phyloP scores from a whole-genome alignment of 2,329 filamentous ascomycete genomes.

The Clonostachys chloroleuca region DNA sequence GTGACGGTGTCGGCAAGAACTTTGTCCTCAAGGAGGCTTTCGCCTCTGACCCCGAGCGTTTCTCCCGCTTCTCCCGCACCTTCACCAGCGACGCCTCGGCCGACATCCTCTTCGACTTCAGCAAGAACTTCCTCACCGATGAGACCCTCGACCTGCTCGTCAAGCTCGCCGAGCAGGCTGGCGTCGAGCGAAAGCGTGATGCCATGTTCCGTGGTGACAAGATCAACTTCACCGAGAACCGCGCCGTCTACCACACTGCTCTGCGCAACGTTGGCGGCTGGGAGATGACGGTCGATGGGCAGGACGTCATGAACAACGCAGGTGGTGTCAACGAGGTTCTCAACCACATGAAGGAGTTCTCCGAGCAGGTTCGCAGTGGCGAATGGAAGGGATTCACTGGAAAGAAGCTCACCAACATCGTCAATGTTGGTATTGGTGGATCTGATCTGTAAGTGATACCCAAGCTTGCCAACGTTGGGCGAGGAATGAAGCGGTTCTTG shows the following conservation, averaged over 20 bases:
- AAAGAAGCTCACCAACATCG: conserved; percentile 92
- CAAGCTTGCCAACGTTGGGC: too few relatives aligned
- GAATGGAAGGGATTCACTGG: conserved; percentile 97
- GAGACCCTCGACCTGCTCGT: conserved; percentile 85
- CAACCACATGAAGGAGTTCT: conserved; percentile 98
- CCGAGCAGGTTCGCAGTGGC: conserved; percentile 87
- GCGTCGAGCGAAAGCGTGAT: conserved; percentile 89
- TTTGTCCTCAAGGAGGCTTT: conserved; percentile 95
- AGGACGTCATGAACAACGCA: conserved; percentile 86
- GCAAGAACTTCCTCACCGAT: conserved; percentile 96
- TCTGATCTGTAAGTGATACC: conserved; percentile 79
- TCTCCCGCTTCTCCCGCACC: conserved; percentile 82
- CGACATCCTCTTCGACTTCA: conserved; percentile 96
- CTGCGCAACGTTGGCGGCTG: conserved; percentile 85
- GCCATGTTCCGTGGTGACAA: conserved; percentile 96
- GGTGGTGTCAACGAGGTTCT: conserved; percentile 88
- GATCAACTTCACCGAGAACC: conserved; percentile 98
- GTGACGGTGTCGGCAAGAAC: conserved; percentile 78
- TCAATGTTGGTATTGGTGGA: conserved; percentile 97
- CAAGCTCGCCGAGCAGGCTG: conserved; percentile 87
- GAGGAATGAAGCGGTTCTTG: neutral
- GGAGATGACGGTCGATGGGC: conserved; percentile 79
- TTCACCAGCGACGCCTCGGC: conserved; percentile 77
- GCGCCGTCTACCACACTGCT: conserved; percentile 93
- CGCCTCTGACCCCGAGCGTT: conserved; percentile 80